These are phyloP conservation scores for Steccherinum ochraceum DNA, from an alignment of 768 basidiomycete genomes.

Conservation along the genomic window DNA sequence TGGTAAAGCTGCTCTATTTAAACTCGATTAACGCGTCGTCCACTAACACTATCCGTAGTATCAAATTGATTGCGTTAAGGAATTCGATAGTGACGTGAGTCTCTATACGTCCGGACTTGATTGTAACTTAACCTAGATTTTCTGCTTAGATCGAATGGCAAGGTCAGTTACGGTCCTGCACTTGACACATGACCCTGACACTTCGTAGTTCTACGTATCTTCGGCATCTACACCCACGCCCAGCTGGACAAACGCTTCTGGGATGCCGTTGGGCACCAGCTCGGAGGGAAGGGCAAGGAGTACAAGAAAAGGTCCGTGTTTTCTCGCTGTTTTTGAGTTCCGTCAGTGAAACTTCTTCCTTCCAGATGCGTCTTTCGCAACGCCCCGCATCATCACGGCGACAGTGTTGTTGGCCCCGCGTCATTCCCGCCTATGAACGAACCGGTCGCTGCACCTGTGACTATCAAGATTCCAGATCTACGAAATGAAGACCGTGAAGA, in stretches of 20 bases:
- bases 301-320: constrained; percentile 42
- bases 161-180: constrained; percentile 19
- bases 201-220: constrained; percentile 37
- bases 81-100: constrained; percentile 16
- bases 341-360: not conserved
- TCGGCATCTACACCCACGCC: constrained; percentile 44
- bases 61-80: constrained; percentile 19
- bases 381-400: constrained; percentile 25
- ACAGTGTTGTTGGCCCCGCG: constrained; percentile 43
- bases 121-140: not conserved
- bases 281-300: constrained; percentile 39
- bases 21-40: not conserved
- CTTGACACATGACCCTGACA: not conserved
- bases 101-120: not conserved
- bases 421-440: constrained; percentile 40
- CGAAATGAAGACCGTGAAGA: constrained; percentile 41
- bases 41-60: constrained; percentile 15
- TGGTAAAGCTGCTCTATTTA: constrained; percentile 10
- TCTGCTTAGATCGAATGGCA: constrained; percentile 31
- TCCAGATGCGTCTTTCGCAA: constrained; percentile 41
- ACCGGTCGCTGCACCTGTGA: constrained; percentile 2
- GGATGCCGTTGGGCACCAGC: constrained; percentile 37
- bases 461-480: constrained; percentile 23
- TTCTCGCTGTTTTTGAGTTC: not conserved
- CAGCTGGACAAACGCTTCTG: constrained; percentile 40